phyloP scores from a whole-genome alignment of 2,329 filamentous ascomycete genomes.

The Verticillium klebahnii region DNA sequence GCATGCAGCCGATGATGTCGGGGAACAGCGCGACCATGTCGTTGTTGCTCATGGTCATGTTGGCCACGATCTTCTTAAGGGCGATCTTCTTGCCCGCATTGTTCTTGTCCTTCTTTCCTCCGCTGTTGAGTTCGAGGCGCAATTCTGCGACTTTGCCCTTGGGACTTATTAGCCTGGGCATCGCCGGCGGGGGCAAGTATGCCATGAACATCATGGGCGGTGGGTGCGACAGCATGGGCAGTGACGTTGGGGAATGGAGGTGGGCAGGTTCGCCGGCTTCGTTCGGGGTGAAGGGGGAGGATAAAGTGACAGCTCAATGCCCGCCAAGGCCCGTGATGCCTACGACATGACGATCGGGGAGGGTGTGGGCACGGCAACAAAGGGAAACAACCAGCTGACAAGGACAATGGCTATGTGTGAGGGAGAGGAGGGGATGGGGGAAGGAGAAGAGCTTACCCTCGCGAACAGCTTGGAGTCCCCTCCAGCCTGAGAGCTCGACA shows the following conservation, averaged over 20 bases:
- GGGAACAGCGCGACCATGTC: slow-evolving; percentile 98
- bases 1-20: slow-evolving; percentile 94
- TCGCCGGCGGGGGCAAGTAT: slow-evolving; percentile 41
- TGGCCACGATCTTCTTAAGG: slow-evolving; percentile 98
- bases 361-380: background rate
- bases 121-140: slow-evolving; percentile 86
- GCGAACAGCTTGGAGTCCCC: slow-evolving; percentile 99
- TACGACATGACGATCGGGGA: background rate
- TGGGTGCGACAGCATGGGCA: slow-evolving; percentile 3
- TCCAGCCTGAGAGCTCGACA: slow-evolving; percentile 58
- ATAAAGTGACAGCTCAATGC: background rate
- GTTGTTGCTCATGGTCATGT: slow-evolving; percentile 99
- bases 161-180: slow-evolving; percentile 48
- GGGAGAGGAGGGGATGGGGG: background rate
- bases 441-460: slow-evolving; percentile 59
- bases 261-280: background rate
- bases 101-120: slow-evolving; percentile 98
- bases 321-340: background rate
- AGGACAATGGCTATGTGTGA: slow-evolving; percentile 1
- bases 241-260: background rate
- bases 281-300: background rate
- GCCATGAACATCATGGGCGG: slow-evolving; percentile 46
- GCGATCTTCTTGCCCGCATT: slow-evolving; percentile 93
- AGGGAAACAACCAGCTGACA: background rate
- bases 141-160: slow-evolving; percentile 99